phyloP scores from a whole-genome alignment of 768 basidiomycete genomes.

The Podaxis mareebaensis region DNA sequence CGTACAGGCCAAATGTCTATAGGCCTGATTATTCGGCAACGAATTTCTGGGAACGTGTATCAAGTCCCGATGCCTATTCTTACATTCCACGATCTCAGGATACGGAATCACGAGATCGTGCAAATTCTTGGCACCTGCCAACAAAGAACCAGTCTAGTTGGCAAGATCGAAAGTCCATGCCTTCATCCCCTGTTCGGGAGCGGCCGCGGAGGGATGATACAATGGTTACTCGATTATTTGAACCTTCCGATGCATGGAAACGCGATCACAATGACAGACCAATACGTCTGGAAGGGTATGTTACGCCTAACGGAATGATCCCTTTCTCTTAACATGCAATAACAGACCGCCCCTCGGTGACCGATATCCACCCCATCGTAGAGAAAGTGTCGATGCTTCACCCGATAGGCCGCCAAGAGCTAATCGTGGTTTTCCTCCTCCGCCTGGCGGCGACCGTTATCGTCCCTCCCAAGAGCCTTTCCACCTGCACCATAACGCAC shows the following conservation, averaged over 20 bases:
- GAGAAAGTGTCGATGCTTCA: constrained; percentile 31
- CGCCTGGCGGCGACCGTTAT: constrained; percentile 47
- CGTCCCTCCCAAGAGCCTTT: constrained; percentile 42
- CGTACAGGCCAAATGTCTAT: constrained; percentile 42
- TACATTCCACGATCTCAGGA: constrained; percentile 39
- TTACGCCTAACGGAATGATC: constrained; percentile 14
- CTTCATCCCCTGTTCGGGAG: constrained; percentile 37
- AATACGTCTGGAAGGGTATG: constrained; percentile 40
- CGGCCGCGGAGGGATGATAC: constrained; percentile 33
- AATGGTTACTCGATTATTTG: constrained; percentile 56
- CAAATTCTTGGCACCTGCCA: constrained; percentile 40
- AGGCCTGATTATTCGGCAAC: constrained; percentile 28
- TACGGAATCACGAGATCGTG: constrained; percentile 48
- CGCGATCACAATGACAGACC: constrained; percentile 51
- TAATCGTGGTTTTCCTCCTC: constrained; percentile 31
- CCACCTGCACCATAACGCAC: constrained; percentile 35
- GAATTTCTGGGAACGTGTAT: constrained; percentile 43
- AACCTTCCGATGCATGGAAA: constrained; percentile 75
- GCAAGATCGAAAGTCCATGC: constrained; percentile 44
- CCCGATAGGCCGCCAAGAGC: constrained; percentile 34
- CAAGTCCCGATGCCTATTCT: constrained; percentile 52
- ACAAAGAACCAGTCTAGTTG: constrained; percentile 31
- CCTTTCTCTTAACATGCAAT: constrained; percentile 14
- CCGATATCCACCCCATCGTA: constrained; percentile 36
- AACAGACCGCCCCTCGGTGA: constrained; percentile 28